phyloP scores from a whole-genome alignment of 2,329 filamentous ascomycete genomes.

The Atkinsonella hypoxylon region DNA sequence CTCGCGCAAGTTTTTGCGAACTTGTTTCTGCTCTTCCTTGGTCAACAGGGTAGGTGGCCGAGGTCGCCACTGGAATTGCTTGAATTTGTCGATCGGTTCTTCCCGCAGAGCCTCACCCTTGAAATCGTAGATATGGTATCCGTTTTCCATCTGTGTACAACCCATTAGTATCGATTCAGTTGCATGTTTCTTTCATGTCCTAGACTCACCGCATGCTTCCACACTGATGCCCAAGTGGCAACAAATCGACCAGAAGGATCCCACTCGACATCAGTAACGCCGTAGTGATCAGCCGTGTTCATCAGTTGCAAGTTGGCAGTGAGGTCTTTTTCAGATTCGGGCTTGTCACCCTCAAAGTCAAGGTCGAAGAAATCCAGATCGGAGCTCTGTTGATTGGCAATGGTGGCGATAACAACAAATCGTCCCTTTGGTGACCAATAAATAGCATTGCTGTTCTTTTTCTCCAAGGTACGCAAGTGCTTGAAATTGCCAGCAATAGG shows the following conservation, averaged over 20 bases:
- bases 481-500: conserved; percentile 81
- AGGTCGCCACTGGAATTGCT: conserved; percentile 92
- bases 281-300: conserved; percentile 90
- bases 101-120: conserved; percentile 80
- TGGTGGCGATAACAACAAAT: conserved; percentile 88
- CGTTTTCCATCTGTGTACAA: conserved; percentile 79
- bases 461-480: conserved; percentile 86
- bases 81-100: conserved; percentile 91
- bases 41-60: conserved; percentile 80
- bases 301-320: conserved; percentile 91
- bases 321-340: conserved; percentile 84
- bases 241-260: conserved; percentile 93
- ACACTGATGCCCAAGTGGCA: conserved; percentile 82
- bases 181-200: not conserved
- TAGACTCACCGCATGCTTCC: conserved; percentile 81
- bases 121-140: conserved; percentile 97
- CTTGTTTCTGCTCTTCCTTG: conserved; percentile 95
- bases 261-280: conserved; percentile 96
- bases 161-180: conserved; percentile 6
- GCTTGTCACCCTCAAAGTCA: conserved; percentile 95
- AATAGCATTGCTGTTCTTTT: conserved; percentile 99
- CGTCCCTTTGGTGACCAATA: conserved; percentile 97
- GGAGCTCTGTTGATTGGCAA: conserved; percentile 84
- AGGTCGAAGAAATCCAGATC: conserved; percentile 97
- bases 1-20: conserved; percentile 96